phyloP scores from a whole-genome alignment of 352 stramenopile species.

The Chrysophaeum taylorii region DNA sequence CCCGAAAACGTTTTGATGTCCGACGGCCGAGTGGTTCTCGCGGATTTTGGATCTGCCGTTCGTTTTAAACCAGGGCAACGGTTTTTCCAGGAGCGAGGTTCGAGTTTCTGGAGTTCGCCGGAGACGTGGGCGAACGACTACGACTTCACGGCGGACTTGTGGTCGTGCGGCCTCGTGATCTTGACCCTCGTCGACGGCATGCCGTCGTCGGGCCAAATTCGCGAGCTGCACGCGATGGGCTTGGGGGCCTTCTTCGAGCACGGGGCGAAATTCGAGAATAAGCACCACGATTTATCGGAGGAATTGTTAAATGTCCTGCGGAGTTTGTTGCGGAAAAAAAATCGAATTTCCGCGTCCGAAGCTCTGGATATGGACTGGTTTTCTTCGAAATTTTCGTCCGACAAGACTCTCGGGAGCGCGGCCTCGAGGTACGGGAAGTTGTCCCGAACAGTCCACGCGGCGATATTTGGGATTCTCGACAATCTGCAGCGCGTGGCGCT shows the following conservation, averaged over 20 bases:
- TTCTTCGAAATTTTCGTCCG: no score
- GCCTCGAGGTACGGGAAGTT: no score
- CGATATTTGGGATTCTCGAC: no score
- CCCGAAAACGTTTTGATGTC: background rate
- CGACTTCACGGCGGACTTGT: background rate
- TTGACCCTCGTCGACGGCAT: background rate
- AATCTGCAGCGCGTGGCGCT: no score
- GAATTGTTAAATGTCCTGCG: no score
- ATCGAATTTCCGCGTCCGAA: no score
- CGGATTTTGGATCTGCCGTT: background rate
- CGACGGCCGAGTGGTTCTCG: background rate
- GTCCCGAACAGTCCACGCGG: no score
- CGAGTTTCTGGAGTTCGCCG: background rate
- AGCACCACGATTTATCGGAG: no score
- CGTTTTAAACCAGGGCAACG: background rate
- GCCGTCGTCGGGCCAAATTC: background rate
- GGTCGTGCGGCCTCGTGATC: background rate
- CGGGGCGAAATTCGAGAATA: background rate
- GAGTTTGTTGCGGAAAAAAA: no score
- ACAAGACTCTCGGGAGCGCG: no score
- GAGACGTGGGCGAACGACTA: slow-evolving; percentile 1
- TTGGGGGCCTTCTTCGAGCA: background rate
- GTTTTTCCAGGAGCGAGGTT: background rate
- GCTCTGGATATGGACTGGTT: no score
- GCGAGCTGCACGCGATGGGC: background rate